Conservation (phyloP, 2,329 filamentous ascomycete genomes). For the Colletotrichum tanaceti region DNA sequence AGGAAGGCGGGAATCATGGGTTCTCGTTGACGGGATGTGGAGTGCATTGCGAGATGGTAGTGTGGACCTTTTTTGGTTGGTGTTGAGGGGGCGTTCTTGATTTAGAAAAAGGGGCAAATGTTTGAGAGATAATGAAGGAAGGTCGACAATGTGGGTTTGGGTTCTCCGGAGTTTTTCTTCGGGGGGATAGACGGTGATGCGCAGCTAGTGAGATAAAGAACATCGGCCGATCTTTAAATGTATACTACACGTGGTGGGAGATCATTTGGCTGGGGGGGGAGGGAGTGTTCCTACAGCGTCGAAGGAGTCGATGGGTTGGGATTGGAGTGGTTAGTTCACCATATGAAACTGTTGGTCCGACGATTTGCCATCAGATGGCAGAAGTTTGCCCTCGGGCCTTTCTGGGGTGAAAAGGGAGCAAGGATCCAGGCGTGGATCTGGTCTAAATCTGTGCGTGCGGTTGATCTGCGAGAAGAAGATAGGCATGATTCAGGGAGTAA, state of each 20-base stretch:
- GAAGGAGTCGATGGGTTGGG: background rate
- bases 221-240: conserved; percentile 3
- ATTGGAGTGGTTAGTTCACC: background rate
- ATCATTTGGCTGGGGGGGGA: background rate
- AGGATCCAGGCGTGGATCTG: background rate
- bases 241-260: no score
- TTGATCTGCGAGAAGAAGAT: background rate
- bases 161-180: background rate
- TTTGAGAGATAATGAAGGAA: conserved; percentile 25
- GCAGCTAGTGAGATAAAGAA: background rate
- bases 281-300: conserved; percentile 2
- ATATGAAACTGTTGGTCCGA: no score
- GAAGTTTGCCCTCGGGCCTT: conserved; percentile 12
- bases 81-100: background rate
- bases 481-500: background rate
- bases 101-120: conserved; percentile 4
- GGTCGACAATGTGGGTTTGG: conserved; percentile 5
- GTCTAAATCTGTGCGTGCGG: background rate
- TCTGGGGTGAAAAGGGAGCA: background rate
- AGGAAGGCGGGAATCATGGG: conserved; percentile 26
- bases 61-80: conserved; percentile 19
- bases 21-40: conserved; percentile 30
- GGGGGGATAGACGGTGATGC: background rate
- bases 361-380: background rate
- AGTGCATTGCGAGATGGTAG: conserved; percentile 8